phyloP scores from a whole-genome alignment of 78 protist species.

The Dictyostelium citrinum region DNA sequence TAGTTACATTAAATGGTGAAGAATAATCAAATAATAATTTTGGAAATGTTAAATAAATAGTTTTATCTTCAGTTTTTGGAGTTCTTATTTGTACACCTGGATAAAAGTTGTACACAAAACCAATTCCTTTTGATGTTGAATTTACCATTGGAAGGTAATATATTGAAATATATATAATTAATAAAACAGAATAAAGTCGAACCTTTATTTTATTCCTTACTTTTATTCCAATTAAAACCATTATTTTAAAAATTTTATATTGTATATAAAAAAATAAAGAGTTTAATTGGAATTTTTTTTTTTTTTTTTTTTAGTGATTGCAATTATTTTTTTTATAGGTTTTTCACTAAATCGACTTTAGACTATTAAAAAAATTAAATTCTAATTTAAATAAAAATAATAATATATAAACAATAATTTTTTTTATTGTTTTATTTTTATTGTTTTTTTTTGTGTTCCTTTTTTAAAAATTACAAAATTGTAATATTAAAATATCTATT shows the following conservation, averaged over 20 bases:
- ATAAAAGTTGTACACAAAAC: not conserved
- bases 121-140: not conserved
- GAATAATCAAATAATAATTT: constrained; percentile 23
- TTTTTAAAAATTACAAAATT: not conserved
- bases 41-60: constrained; percentile 24
- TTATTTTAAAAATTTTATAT: not conserved
- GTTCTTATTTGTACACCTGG: not conserved
- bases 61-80: not conserved
- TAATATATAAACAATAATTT: not conserved
- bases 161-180: not conserved
- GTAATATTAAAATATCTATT: not conserved
- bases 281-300: not conserved
- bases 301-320: not conserved
- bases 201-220: not conserved
- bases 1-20: constrained; percentile 24
- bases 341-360: not conserved
- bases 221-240: not conserved
- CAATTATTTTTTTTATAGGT: not conserved
- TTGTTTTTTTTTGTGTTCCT: not conserved
- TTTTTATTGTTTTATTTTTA: not conserved
- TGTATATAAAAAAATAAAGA: too few relatives aligned
- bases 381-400: not conserved
- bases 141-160: not conserved
- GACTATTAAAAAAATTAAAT: not conserved
- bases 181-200: not conserved